Base-by-base conservation (phyloP, 257 asterid genomes). In the Solanum chilense region DNA sequence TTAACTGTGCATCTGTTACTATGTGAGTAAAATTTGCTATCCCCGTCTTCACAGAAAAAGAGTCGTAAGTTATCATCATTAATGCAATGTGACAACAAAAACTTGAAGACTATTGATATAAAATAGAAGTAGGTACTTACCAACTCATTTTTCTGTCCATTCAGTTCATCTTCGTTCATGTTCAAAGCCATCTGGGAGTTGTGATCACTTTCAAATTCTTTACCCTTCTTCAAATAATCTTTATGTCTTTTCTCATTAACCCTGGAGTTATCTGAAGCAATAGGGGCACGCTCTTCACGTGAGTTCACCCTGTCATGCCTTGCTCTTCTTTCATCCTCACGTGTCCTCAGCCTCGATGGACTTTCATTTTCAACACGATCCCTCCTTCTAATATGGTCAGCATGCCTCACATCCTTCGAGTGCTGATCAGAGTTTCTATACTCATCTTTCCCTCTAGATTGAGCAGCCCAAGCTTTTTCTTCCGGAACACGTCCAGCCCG, bases 391-490 rank as follows among this genome's bases (percentile, higher is more conserved):
- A 90, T 90, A 88, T 92, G 94, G 89, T 97, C 98, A 41, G 83
- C 86, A 25, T 91, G 95, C 77, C 96, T 90, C 45, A 90, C 85
- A 85, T 96, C 98, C 88, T 93, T 95, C 23, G 89, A 85, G 86
- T 91, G 90, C 88, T 94, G 91, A 88, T 91, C 92, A 45, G 98
- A 91, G 86, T 91, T 93, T 86, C 90, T 92, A 90, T 91, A 91
- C 39, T 96, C 97, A 68, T 94, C 98, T 89, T 92, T 97, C 87
- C 92, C 98, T 52, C 97, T 91, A 77, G 96, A 90, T 88, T 92
- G 94, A 91, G 92, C 89, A 35, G 68, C 87, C 98, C 95, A 91
- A 49, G 90, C 52, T 89, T 94, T 97, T 47, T 95, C 98, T 87
- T 94, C 99, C 69, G 91, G 71, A 87, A 92, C 89, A 86, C 96